Percentiles rank a stretch among this genome's conserved stretches.
Conservation (phyloP, 2,329 filamentous ascomycete genomes). For the Pestalotiopsis sp. region DNA sequence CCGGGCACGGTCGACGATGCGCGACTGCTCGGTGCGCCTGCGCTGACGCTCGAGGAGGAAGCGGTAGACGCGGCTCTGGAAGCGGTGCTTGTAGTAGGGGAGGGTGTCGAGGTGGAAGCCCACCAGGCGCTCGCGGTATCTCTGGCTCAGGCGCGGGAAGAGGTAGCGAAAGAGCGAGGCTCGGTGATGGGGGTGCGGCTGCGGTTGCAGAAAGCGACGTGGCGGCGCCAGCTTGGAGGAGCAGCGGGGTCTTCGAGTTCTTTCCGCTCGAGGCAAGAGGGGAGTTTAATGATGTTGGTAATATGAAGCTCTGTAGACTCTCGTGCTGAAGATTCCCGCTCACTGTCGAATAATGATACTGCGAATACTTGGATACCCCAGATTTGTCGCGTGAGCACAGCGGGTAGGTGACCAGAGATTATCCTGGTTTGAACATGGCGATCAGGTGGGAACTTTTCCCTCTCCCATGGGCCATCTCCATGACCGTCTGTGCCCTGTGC, state of each 20-base stretch:
- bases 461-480: not conserved
- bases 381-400: not conserved
- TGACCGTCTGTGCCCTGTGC: not conserved
- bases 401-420: not conserved
- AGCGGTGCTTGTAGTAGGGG: conserved; percentile 68
- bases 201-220: conserved; percentile 40
- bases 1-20: conserved; percentile 49
- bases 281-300: not conserved
- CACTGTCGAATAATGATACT: not conserved
- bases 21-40: conserved; percentile 51
- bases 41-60: conserved; percentile 70
- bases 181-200: conserved; percentile 43
- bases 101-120: conserved; percentile 76
- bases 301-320: not conserved
- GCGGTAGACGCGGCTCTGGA: conserved; percentile 78
- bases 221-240: conserved; percentile 44
- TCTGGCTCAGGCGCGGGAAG: conserved; percentile 66
- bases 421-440: not conserved
- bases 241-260: not conserved
- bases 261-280: not conserved
- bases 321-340: not conserved
- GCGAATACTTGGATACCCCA: not conserved
- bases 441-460: not conserved
- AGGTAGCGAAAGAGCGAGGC: conserved; percentile 65
- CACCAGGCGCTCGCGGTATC: conserved; percentile 67